Conservation (phyloP, 495 filamentous ascomycete species). For the Penicillium bovifimosum region DNA sequence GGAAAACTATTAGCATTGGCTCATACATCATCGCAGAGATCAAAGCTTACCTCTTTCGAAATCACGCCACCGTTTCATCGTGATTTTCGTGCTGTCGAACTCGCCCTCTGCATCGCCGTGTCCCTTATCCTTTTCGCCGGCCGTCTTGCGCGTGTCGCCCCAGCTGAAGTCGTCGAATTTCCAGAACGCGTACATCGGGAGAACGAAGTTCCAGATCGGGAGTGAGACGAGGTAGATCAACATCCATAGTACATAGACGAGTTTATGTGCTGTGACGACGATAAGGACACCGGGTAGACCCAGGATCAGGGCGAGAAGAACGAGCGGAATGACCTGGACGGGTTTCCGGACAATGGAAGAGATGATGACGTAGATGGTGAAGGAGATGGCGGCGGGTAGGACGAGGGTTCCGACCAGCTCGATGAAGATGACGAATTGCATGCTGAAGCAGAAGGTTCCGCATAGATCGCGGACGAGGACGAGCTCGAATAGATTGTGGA, state of each 20-base stretch:
- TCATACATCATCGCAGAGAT: background rate
- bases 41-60: constrained; percentile 70
- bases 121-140: constrained; percentile 79
- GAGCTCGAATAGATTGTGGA: constrained; percentile 98
- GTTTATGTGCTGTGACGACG: constrained; percentile 89
- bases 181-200: constrained; percentile 95
- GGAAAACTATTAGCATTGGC: background rate
- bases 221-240: constrained; percentile 88
- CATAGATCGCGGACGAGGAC: constrained; percentile 94
- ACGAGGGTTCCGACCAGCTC: constrained; percentile 94
- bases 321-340: constrained; percentile 86
- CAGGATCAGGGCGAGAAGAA: constrained; percentile 86
- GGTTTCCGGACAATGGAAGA: constrained; percentile 78
- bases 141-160: constrained; percentile 97
- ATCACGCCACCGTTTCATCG: constrained; percentile 96
- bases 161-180: constrained; percentile 99
- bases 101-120: constrained; percentile 88
- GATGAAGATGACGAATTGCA: constrained; percentile 98
- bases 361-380: constrained; percentile 92
- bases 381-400: constrained; percentile 89
- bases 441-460: constrained; percentile 99
- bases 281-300: constrained; percentile 91
- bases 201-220: constrained; percentile 95
- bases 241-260: constrained; percentile 96
- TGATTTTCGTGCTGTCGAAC: constrained; percentile 96